Evolutionary conservation across 306 rosid species (phyloP).

Genomic region (peach (Prunus persica)): Prunus_persica_NCBIv2 NC_034015.1:18646501-18647000

Average conservation of each 20-base stretch:
- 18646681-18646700: slow-evolving; percentile 26
- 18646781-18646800: slow-evolving; percentile 6
- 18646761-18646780: not conserved
- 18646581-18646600: not conserved
- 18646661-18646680: not conserved
- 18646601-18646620: slow-evolving; percentile 4
- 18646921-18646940: slow-evolving; percentile 22
- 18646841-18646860: not conserved
- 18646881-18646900: not conserved
- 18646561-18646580: slow-evolving; percentile 11
- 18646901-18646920: not conserved
- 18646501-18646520: not conserved
- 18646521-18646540: not conserved
- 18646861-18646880: not conserved
- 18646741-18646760: not conserved
- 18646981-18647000: not conserved
- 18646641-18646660: not conserved
- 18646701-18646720: slow-evolving; percentile 41
- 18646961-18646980: slow-evolving; percentile 12
- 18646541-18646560: slow-evolving; percentile 14
- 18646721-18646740: not conserved
- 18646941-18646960: not conserved
- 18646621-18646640: not conserved
- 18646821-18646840: not conserved
- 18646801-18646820: not conserved